Conservation (phyloP, 768 basidiomycete species). For the Termitomyces sp. region DNA sequence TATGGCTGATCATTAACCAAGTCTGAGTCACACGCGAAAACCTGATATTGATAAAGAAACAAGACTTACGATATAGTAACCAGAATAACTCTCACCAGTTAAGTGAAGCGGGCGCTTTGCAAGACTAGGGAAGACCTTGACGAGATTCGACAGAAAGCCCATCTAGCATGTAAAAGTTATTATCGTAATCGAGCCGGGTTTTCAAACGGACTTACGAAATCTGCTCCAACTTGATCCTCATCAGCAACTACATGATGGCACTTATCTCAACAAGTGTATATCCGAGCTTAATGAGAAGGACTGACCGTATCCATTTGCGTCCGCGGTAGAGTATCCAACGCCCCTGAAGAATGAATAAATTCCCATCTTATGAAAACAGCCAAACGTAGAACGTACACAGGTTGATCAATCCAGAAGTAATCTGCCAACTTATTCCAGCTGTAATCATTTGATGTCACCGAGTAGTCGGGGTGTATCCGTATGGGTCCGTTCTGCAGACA, state of each 20-base stretch:
- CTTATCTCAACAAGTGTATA: constrained; percentile 3
- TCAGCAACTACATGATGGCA: constrained; percentile 39
- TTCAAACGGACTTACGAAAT: constrained; percentile 42
- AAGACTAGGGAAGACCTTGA: constrained; percentile 72
- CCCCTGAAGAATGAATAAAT: constrained; percentile 37
- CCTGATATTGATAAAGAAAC: background rate
- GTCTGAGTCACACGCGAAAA: constrained; percentile 5
- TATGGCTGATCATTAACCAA: constrained; percentile 58
- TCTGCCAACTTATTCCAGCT: constrained; percentile 63
- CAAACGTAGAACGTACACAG: constrained; percentile 44
- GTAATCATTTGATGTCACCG: constrained; percentile 47
- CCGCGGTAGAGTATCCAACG: constrained; percentile 63
- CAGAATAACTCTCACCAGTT: constrained; percentile 76
- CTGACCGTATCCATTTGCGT: constrained; percentile 58
- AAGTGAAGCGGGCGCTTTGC: constrained; percentile 65
- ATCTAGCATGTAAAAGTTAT: constrained; percentile 40
- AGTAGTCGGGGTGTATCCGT: constrained; percentile 50
- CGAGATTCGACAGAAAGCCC: constrained; percentile 68
- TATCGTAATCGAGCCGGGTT: background rate
- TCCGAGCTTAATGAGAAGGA: constrained; percentile 1
- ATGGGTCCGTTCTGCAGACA: constrained; percentile 65
- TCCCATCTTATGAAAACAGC: background rate
- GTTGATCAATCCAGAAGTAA: constrained; percentile 74
- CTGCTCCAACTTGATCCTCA: constrained; percentile 64
- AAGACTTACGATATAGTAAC: constrained; percentile 61